A percentile compares a stretch with the other conserved stretches of the same genome.
phyloP scores from a whole-genome alignment of 345 rosid genomes.

The Citrus glauca region DNA sequence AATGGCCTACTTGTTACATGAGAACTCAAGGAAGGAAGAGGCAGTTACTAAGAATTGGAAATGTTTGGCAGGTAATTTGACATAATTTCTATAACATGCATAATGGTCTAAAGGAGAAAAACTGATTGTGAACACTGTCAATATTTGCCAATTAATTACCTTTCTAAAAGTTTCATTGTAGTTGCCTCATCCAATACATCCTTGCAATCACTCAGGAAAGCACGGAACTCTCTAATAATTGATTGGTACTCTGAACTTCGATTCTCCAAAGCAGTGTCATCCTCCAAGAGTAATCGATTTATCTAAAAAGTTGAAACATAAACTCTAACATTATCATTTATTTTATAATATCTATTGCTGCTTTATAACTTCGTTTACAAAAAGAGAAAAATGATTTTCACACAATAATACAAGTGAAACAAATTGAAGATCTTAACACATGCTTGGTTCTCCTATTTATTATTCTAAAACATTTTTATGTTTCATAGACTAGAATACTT shows the following conservation, averaged over 20 bases:
- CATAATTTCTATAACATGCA: background rate
- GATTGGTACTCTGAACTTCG: constrained; percentile 74
- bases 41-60: background rate
- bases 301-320: constrained; percentile 40
- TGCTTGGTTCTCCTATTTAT: background rate
- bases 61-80: background rate
- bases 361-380: constrained; percentile 2
- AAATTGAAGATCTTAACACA: background rate
- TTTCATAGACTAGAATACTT: background rate
- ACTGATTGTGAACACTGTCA: background rate
- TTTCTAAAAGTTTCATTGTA: constrained; percentile 92
- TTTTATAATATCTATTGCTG: background rate
- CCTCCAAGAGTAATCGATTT: constrained; percentile 90
- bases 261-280: constrained; percentile 82
- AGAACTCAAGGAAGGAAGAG: background rate
- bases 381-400: background rate
- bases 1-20: background rate
- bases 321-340: constrained; percentile 5
- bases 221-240: constrained; percentile 85
- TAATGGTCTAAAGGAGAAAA: background rate
- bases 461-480: background rate
- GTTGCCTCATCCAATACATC: constrained; percentile 98
- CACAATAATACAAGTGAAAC: constrained; percentile 4
- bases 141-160: constrained; percentile 39
- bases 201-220: constrained; percentile 91